Base-by-base conservation (phyloP, 2,329 filamentous ascomycete genomes). In the Mycocentrospora acerina region DNA sequence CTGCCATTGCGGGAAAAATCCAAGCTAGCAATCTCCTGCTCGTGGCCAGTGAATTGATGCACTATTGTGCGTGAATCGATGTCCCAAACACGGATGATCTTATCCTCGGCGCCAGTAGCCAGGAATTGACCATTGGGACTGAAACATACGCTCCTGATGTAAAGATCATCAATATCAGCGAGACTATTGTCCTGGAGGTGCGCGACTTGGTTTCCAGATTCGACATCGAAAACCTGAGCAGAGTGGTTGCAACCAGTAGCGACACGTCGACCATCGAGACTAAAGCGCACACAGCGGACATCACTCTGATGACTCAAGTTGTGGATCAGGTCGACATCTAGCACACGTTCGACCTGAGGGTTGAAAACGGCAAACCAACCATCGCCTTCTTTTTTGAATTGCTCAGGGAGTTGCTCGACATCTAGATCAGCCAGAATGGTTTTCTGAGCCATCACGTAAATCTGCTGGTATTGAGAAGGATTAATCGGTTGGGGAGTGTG, bases 321-420 rank as follows among this genome's bases (percentile, higher is more conserved):
- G 71, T 97, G 93, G 32, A 96, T 85, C 26, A 98, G 78, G 51
- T 96, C 90, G 37, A 98, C 90, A 63, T 98, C 93, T 35, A 98
- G 76, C 35, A 90, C 82, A 42, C 93, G 88, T 46, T 88, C 88
- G 26, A 95, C 86, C 41, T 85, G 81, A 29, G 91, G 90, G 71
- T 98, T 96, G 78, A 96, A 98, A 50, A 97, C 88, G 29, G 88
- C 91, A 65, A 94, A 95, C 93, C 93, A 98, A 66, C 97, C 93
- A 29, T 81, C 75, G 19, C 88, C 87, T 40, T 89, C 86, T 65
- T 91, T 90, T 78, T 97, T 97, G 49, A 90, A 82, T 55, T 90
- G 84, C 2, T 86, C 80, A 19, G 90, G 89, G 26, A 97, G 78
- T 45, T 88, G 82, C 45, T 96, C 90, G 6, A 87, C 82, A 54